A percentile compares a stretch with the other conserved stretches of the same genome.
These are phyloP conservation scores for Colletotrichum melonis DNA, from an alignment of 2,329 filamentous ascomycete species.

Conservation along the genomic window DNA sequence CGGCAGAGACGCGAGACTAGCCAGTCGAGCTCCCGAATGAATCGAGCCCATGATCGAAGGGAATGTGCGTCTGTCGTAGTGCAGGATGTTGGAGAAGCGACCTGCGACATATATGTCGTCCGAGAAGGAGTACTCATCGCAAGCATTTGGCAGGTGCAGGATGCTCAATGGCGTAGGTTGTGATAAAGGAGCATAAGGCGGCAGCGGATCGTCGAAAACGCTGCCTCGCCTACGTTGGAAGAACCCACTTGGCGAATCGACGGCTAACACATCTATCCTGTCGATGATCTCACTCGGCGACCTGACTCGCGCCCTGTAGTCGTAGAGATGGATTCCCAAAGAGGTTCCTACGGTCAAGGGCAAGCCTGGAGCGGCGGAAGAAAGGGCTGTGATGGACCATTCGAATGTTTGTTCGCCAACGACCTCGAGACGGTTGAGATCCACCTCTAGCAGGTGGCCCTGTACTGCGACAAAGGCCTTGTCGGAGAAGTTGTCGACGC, in stretches of 20 bases:
- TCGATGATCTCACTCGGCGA: constrained; percentile 42
- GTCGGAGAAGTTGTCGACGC: constrained; percentile 75
- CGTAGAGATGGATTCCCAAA: constrained; percentile 83
- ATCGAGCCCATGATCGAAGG: constrained; percentile 80
- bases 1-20: constrained; percentile 76
- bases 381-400: constrained; percentile 86
- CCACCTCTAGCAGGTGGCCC: constrained; percentile 82
- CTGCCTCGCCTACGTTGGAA: constrained; percentile 40
- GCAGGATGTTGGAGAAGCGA: constrained; percentile 87
- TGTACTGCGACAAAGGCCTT: constrained; percentile 85
- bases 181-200: constrained; percentile 76
- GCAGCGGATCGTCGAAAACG: constrained; percentile 64
- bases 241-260: constrained; percentile 48
- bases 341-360: constrained; percentile 89
- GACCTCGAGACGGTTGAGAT: constrained; percentile 78
- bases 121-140: constrained; percentile 65
- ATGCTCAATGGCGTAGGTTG: constrained; percentile 87
- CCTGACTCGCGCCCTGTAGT: constrained; percentile 67
- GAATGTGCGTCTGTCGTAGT: constrained; percentile 90
- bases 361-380: constrained; percentile 71
- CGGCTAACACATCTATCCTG: constrained; percentile 28
- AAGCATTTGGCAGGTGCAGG: constrained; percentile 75
- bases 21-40: constrained; percentile 85
- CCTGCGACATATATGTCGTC: constrained; percentile 90
- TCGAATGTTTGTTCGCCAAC: constrained; percentile 79